Conservation (phyloP, 2,329 filamentous ascomycete species). For the Basipetospora sp. region DNA sequence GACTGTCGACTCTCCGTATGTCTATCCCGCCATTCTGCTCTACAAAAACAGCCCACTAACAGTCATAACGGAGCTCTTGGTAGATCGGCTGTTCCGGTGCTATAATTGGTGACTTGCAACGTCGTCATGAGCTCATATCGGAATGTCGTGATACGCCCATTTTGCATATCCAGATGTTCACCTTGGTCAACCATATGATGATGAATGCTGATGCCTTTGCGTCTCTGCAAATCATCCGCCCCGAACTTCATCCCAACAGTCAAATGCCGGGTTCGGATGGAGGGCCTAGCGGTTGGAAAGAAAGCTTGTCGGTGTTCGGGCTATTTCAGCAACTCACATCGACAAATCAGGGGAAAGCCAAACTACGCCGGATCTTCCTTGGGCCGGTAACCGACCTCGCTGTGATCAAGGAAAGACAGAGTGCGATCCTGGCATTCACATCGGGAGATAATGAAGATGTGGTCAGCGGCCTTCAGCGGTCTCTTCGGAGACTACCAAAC, state of each 20-base stretch:
- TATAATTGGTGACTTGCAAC: slow-evolving; percentile 62
- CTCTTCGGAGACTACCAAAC: slow-evolving; percentile 60
- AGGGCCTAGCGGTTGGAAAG: slow-evolving; percentile 44
- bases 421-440: slow-evolving; percentile 52
- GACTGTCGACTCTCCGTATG: slow-evolving; percentile 55
- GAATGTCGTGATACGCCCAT: slow-evolving; percentile 35
- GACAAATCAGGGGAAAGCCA: slow-evolving; percentile 63
- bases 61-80: not conserved
- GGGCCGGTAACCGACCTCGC: slow-evolving; percentile 57
- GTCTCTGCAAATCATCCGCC: slow-evolving; percentile 72
- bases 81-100: slow-evolving; percentile 76
- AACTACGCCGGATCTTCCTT: slow-evolving; percentile 67
- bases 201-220: slow-evolving; percentile 66
- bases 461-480: slow-evolving; percentile 40
- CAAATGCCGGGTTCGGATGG: slow-evolving; percentile 29
- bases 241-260: slow-evolving; percentile 68
- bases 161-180: slow-evolving; percentile 58
- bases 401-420: slow-evolving; percentile 57
- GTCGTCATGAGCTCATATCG: slow-evolving; percentile 29
- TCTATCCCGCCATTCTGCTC: not conserved
- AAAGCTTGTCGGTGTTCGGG: slow-evolving; percentile 70
- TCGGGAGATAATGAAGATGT: slow-evolving; percentile 49
- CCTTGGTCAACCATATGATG: slow-evolving; percentile 52
- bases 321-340: slow-evolving; percentile 61
- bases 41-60: too few species aligned